phyloP scores from a whole-genome alignment of 1,139 yeast genomes.

The Lodderomyces margitis region DNA sequence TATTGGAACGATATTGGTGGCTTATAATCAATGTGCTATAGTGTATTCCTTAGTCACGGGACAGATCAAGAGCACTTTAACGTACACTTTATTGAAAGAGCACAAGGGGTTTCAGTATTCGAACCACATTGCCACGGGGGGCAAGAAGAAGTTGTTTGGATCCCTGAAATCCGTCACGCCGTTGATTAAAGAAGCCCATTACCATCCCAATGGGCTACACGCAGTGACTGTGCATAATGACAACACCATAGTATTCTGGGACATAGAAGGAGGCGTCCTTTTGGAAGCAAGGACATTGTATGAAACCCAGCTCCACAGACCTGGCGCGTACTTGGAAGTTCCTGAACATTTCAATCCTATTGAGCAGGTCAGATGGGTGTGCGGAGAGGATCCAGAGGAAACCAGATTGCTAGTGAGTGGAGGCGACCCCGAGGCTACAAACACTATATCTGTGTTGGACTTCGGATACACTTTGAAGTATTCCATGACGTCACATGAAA shows the following conservation, averaged over 20 bases:
- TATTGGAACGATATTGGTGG: conserved; percentile 70
- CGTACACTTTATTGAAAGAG: conserved; percentile 49
- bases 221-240: conserved; percentile 76
- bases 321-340: conserved; percentile 30
- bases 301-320: conserved; percentile 63
- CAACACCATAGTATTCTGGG: conserved; percentile 91
- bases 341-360: conserved; percentile 31
- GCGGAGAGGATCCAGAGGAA: conserved; percentile 76
- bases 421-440: conserved; percentile 51
- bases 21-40: conserved; percentile 70
- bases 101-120: conserved; percentile 35
- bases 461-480: conserved; percentile 82
- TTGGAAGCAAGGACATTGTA: conserved; percentile 72
- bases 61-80: conserved; percentile 52
- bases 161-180: conserved; percentile 47
- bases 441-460: conserved; percentile 63
- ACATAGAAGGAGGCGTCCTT: conserved; percentile 69
- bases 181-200: conserved; percentile 59
- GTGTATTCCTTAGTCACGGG: conserved; percentile 65
- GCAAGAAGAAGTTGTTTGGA: conserved; percentile 44
- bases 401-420: conserved; percentile 75
- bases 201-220: conserved; percentile 94
- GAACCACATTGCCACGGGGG: conserved; percentile 34
- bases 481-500: conserved; percentile 76
- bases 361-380: conserved; percentile 61